These are phyloP conservation scores for Tritrichomonas foetus DNA, from an alignment of 208 protist genomes.

Conservation along the genomic window DNA sequence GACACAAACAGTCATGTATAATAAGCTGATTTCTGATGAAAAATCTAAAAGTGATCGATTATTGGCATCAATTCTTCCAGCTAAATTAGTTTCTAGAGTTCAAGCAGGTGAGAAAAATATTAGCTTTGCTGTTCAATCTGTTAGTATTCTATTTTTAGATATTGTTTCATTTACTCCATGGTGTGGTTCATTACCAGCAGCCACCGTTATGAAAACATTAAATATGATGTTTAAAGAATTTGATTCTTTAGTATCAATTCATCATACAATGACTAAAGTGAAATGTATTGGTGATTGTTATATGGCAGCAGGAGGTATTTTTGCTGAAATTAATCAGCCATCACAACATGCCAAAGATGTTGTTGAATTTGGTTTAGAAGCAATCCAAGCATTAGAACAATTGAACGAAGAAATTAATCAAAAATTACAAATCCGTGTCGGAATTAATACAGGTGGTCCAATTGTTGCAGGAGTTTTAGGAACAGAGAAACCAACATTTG, in stretches of 20 bases:
- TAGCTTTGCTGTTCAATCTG: not conserved
- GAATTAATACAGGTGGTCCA: not conserved
- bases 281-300: conserved; percentile 14
- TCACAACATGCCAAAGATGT: not conserved
- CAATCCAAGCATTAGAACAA: not conserved
- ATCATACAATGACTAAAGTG: not conserved
- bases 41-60: not conserved
- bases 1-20: not conserved
- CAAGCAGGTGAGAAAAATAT: not conserved
- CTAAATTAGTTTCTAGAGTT: not conserved
- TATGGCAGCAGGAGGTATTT: not conserved
- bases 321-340: not conserved
- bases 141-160: not conserved
- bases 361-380: not conserved
- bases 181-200: not conserved
- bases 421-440: not conserved
- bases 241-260: not conserved
- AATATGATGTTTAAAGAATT: not conserved
- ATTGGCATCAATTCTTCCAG: not conserved
- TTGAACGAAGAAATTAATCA: not conserved
- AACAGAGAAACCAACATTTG: not conserved
- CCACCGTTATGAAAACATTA: not conserved
- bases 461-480: not conserved
- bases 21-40: not conserved
- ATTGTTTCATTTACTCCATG: not conserved